Evolutionary conservation across 306 rosid species (phyloP), one percentile per base, ranked within the genome.

Genomic region (Comarum palustre): DNA sequence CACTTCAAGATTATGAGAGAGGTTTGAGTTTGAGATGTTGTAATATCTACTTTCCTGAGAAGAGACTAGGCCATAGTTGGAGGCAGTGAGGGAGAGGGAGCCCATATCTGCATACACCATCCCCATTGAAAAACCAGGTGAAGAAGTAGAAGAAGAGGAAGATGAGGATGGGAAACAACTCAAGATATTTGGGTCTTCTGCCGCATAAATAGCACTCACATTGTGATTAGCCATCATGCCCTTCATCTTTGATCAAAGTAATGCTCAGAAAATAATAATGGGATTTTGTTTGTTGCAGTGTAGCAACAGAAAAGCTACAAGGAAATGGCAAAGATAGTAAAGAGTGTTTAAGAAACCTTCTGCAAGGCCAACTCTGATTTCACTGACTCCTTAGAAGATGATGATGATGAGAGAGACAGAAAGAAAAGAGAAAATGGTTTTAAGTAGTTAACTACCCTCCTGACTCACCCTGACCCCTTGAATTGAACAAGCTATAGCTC

Each of bases 21-120:
- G 6, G 38, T 62, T 34, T 8, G 66, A 32, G 71, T 71, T 86
- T 1, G 84, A 75, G 66, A 65, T 27, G 14, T 25, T 72, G 51
- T 75, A 52, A 72, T 70, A 64, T 66, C 72, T 69, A 41, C 83
- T 83, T 69, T 89, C 90, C 11, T 82, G 82, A n/a, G 91, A 84
- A 78, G 91, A 83, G 69, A 66, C 80, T 43, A 79, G 54, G 15
- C 78, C 86, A 47, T 68, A 75, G 85, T 86, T 84, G 61, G 88
- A 82, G 39, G 45, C 15, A 62, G 67, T 82, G 58, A 94, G 91
- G 59, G 93, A 83, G 29, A 93, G 89, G 47, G 93, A 82, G 8
- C 80, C 86, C 90, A 85, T 84, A 71, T 88, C 90, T 15, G 86
- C 86, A 77, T 87, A 81, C 24, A 89, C 84, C 88, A 79, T 78